These are phyloP conservation scores for Breviolum minutum DNA, from an alignment of 73 alveolate genomes.

Conservation along the genomic window DNA sequence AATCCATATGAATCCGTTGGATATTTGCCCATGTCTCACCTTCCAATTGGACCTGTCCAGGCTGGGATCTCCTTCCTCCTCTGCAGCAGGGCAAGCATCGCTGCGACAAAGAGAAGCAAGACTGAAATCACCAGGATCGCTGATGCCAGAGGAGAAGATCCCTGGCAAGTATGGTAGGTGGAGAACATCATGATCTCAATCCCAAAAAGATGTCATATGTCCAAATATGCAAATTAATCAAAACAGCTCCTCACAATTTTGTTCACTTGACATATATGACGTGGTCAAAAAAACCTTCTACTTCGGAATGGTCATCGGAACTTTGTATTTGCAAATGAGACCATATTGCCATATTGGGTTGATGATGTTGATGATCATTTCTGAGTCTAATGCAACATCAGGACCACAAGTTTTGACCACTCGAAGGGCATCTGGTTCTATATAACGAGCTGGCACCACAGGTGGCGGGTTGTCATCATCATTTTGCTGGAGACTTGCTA, in stretches of 20 bases:
- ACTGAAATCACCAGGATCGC: conserved; percentile 51
- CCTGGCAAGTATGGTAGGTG: neutral
- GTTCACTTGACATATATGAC: too few species aligned
- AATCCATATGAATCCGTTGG: too few species aligned
- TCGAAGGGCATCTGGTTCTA: too few species aligned
- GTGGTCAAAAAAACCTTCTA: neutral
- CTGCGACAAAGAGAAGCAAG: conserved; percentile 34
- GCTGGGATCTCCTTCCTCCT: conserved; percentile 74
- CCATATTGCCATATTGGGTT: too few species aligned
- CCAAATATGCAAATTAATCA: too few species aligned
- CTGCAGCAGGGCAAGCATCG: neutral
- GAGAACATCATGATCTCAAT: too few species aligned
- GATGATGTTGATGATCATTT: too few species aligned
- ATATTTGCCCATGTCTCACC: neutral
- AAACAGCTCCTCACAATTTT: too few species aligned
- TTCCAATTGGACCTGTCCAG: conserved; percentile 72
- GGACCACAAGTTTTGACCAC: too few species aligned
- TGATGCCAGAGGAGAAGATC: conserved; percentile 60
- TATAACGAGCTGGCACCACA: neutral
- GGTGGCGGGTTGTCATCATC: neutral
- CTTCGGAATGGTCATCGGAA: neutral
- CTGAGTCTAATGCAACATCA: neutral
- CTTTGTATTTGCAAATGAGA: too few species aligned
- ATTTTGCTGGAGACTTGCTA: neutral
- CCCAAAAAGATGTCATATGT: too few species aligned